Percentiles rank a stretch among this genome's conserved stretches.
Conservation (phyloP, 176 grass and related monocot genomes). For the Secale cereale region DNA sequence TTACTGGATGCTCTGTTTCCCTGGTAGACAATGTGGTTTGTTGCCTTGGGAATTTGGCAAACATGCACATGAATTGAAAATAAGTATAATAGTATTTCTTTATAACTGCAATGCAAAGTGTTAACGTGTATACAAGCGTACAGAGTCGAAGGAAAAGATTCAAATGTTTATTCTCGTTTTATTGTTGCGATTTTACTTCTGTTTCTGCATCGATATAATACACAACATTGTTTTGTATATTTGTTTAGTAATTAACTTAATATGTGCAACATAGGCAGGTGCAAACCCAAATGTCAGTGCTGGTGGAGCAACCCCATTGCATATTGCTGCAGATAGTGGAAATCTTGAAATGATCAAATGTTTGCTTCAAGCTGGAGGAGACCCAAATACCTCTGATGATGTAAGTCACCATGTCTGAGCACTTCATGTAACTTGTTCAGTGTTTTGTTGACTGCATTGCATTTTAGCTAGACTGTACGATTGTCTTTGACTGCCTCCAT, state of each 20-base stretch:
- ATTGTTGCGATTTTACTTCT: not conserved
- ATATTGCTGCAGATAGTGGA: conserved; percentile 81
- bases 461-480: not conserved
- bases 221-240: not conserved
- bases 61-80: not conserved
- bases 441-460: not conserved
- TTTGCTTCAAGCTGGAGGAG: conserved; percentile 75
- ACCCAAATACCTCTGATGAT: conserved; percentile 79
- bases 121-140: not conserved
- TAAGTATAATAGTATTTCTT: not conserved
- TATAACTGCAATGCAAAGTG: not conserved
- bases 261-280: conserved; percentile 55
- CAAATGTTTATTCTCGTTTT: not conserved
- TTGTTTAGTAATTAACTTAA: conserved; percentile 8
- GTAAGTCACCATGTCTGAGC: conserved; percentile 32
- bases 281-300: conserved; percentile 79
- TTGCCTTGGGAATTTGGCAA: not conserved
- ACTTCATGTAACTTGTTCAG: not conserved
- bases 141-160: not conserved
- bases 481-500: not conserved
- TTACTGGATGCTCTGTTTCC: not conserved
- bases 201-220: not conserved
- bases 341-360: conserved; percentile 63
- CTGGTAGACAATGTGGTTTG: not conserved
- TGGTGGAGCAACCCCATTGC: conserved; percentile 89